phyloP scores from a whole-genome alignment of 176 grass and related monocot genomes.

The Cenchrus americanus region DNA sequence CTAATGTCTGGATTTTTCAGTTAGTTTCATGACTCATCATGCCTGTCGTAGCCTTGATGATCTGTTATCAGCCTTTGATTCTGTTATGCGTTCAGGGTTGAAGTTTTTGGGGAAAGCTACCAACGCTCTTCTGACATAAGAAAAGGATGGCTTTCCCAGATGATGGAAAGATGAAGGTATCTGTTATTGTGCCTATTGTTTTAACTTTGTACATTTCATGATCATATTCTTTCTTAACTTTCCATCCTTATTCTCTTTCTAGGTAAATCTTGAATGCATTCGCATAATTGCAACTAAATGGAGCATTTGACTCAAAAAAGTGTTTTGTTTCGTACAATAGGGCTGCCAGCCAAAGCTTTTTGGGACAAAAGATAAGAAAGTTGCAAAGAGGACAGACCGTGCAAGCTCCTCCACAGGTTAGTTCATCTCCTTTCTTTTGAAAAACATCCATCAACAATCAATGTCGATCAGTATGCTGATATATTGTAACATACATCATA shows the following conservation, averaged over 20 bases:
- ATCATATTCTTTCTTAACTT: slow-evolving; percentile 1
- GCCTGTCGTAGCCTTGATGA: not conserved
- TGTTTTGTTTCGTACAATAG: slow-evolving; percentile 45
- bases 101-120: not conserved
- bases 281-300: slow-evolving; percentile 18
- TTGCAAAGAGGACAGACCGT: slow-evolving; percentile 51
- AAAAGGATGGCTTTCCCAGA: slow-evolving; percentile 54
- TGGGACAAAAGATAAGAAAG: slow-evolving; percentile 75
- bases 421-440: slow-evolving; percentile 41
- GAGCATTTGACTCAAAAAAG: slow-evolving; percentile 36
- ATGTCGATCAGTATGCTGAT: slow-evolving; percentile 1
- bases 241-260: not conserved
- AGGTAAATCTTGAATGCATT: not conserved
- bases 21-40: not conserved
- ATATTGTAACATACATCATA: slow-evolving; percentile 7
- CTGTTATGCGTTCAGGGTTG: slow-evolving; percentile 26
- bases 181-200: slow-evolving; percentile 25
- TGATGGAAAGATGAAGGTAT: slow-evolving; percentile 75
- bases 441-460: not conserved
- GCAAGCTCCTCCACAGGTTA: slow-evolving; percentile 52
- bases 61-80: slow-evolving; percentile 13
- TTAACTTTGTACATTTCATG: slow-evolving; percentile 10
- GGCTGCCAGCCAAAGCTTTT: slow-evolving; percentile 62
- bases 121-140: not conserved
- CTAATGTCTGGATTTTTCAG: slow-evolving; percentile 17